Evolutionary conservation across 176 grass and related monocot genomes (phyloP).

Genomic region (Musa acuminata): DNA sequence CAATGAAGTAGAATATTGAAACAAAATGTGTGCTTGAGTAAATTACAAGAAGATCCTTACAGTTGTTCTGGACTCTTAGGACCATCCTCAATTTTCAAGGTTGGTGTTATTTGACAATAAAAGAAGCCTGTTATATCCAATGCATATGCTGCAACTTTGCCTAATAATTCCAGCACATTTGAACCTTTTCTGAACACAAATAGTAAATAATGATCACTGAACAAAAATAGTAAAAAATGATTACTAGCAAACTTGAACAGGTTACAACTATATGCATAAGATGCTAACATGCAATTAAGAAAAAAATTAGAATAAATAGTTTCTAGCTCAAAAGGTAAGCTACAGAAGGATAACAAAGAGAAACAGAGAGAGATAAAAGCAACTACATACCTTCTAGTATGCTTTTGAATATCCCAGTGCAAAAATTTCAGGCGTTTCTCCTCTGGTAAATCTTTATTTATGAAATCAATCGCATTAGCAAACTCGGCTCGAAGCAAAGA

Average conservation of each 20-base stretch:
- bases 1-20: no score
- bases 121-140: constrained; percentile 69
- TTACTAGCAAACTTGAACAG: not conserved
- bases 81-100: constrained; percentile 31
- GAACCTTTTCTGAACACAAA: constrained; percentile 49
- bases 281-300: not conserved
- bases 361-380: not conserved
- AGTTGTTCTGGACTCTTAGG: not conserved
- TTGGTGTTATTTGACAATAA: constrained; percentile 44
- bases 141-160: constrained; percentile 59
- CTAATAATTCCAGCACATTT: constrained; percentile 58
- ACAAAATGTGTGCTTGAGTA: no score
- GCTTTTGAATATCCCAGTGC: constrained; percentile 95
- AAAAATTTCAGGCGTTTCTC: constrained; percentile 66
- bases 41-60: not conserved
- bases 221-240: not conserved
- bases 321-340: not conserved
- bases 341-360: not conserved
- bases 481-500: constrained; percentile 87
- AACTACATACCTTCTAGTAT: constrained; percentile 60
- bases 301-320: constrained; percentile 22
- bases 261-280: constrained; percentile 1
- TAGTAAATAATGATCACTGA: not conserved
- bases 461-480: constrained; percentile 73
- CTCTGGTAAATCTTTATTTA: constrained; percentile 68